A percentile compares a stretch with the other conserved stretches of the same genome.
phyloP scores from a whole-genome alignment of 495 filamentous ascomycete species.

The Mycothermus thermophilus region DNA sequence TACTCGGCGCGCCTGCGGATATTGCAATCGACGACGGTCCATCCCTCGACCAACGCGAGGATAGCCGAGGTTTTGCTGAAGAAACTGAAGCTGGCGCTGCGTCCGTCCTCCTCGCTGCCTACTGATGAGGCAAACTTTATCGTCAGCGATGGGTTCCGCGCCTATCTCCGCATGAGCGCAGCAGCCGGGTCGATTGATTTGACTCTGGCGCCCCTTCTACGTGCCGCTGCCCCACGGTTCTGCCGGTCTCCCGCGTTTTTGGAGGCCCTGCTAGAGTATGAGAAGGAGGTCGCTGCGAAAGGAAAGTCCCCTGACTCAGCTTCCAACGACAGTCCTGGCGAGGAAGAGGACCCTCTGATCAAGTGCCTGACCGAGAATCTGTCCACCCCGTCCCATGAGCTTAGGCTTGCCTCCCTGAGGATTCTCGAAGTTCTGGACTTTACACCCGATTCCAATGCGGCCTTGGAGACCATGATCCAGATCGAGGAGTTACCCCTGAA shows the following conservation, averaged over 20 bases:
- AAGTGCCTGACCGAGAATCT: constrained; percentile 56
- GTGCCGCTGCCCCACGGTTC: constrained; percentile 45
- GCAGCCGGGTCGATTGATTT: constrained; percentile 35
- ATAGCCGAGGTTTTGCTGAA: constrained; percentile 42
- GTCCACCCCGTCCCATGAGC: constrained; percentile 51
- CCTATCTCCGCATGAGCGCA: constrained; percentile 39
- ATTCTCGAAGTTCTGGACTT: constrained; percentile 42
- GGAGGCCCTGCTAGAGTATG: constrained; percentile 47
- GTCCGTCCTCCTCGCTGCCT: constrained; percentile 38
- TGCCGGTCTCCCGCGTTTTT: constrained; percentile 51
- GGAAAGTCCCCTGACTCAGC: constrained; percentile 14
- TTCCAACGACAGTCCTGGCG: constrained; percentile 26
- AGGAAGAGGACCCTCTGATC: constrained; percentile 40
- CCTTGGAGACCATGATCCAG: constrained; percentile 43
- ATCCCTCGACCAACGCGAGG: constrained; percentile 39
- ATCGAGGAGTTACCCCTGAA: constrained; percentile 67
- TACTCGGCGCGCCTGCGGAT: constrained; percentile 40
- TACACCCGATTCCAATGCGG: constrained; percentile 25
- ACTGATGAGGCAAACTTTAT: constrained; percentile 46
- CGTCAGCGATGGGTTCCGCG: constrained; percentile 40
- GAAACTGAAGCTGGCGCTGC: constrained; percentile 43
- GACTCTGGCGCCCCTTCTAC: constrained; percentile 43
- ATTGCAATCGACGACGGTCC: constrained; percentile 33
- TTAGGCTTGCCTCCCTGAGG: constrained; percentile 56
- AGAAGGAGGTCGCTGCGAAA: constrained; percentile 34